Evolutionary conservation across 2,329 filamentous ascomycete genomes (phyloP), one percentile per base, ranked within the genome.

Genomic region (Cladosporium phlei): DNA sequence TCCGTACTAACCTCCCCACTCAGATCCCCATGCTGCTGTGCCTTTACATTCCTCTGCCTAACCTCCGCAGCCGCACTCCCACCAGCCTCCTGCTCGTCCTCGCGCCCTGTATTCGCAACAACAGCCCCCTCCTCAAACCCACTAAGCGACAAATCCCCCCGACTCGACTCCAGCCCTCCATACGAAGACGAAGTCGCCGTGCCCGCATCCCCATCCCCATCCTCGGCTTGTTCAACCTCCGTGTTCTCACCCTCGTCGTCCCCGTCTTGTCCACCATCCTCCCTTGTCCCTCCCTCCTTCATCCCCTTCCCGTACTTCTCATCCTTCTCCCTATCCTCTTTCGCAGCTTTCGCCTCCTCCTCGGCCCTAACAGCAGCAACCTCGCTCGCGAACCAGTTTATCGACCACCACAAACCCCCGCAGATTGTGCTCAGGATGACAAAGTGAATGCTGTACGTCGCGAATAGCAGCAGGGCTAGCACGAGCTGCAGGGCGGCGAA

Each of bases 301-400:
- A 47, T 51, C 52, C 40, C 42, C 30, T 60, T 56, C 46, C 65
- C 30, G 60, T 68, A 60, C 78, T 75, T 50, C 71, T 71, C 38
- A 82, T 64, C 70, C 82, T 57, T 50, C 52, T 56, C 50, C 14
- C 59, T 10, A 53, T 71, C 66, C 53, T 66, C 59, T 63, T 55
- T 58, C 66, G 46, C 39, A 71, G 65, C 51, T 68, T 72, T 73
- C 14, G 72, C 72, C 53, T 77, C 73, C 56, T 74, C 72, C 57
- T 74, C 67, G 56, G 69, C 28, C 54, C 75, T 65, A 53, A 71
- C 69, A 24, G 69, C 68, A 22, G 66, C 63, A 43, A 83, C 66
- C 62, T 83, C 91, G 35, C 71, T 70, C 46, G 88, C 89, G 63
- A 98, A 97, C 93, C 93, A 98, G 77, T 97, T 97, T 70, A 97